Percentiles rank a stretch among this genome's conserved stretches.
These are phyloP conservation scores for Pestalotiopsis sp. DNA, from an alignment of 2,329 filamentous ascomycete genomes.

Conservation along the genomic window DNA sequence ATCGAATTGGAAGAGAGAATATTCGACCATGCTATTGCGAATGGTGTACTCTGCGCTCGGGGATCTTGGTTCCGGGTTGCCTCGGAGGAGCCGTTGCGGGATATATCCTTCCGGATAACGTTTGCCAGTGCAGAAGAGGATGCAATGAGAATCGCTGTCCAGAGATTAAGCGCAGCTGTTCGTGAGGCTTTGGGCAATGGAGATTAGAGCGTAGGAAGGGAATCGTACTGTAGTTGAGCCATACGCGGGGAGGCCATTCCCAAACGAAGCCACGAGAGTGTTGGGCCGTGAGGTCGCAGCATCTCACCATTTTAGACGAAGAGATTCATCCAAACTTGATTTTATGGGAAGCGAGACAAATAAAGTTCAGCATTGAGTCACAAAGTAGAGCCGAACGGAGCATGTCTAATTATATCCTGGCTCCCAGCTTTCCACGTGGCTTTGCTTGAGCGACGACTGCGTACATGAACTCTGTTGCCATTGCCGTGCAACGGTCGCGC, in stretches of 20 bases:
- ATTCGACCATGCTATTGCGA: slow-evolving; percentile 74
- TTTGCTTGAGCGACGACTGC: background rate
- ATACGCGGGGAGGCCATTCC: too few relatives aligned
- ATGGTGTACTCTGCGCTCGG: slow-evolving; percentile 78
- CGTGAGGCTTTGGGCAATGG: slow-evolving; percentile 49
- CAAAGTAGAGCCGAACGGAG: background rate
- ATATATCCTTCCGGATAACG: slow-evolving; percentile 86
- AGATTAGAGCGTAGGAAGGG: background rate
- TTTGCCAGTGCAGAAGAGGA: slow-evolving; percentile 79
- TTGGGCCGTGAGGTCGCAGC: too few relatives aligned
- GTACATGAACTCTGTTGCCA: background rate
- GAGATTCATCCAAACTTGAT: too few relatives aligned
- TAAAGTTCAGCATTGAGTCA: background rate
- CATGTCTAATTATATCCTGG: background rate
- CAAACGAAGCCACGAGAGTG: too few relatives aligned
- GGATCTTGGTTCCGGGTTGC: slow-evolving; percentile 93
- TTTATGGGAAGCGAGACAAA: background rate
- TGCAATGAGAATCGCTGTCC: slow-evolving; percentile 72
- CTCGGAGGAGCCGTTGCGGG: slow-evolving; percentile 57
- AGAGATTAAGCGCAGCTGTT: slow-evolving; percentile 76
- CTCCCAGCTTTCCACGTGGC: background rate
- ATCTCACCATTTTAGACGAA: too few relatives aligned
- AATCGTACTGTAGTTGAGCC: background rate
- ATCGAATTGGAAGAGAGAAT: slow-evolving; percentile 82
- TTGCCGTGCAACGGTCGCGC: background rate